phyloP scores from a whole-genome alignment of 352 stramenopile genomes.

The Pythium periplocum region DNA sequence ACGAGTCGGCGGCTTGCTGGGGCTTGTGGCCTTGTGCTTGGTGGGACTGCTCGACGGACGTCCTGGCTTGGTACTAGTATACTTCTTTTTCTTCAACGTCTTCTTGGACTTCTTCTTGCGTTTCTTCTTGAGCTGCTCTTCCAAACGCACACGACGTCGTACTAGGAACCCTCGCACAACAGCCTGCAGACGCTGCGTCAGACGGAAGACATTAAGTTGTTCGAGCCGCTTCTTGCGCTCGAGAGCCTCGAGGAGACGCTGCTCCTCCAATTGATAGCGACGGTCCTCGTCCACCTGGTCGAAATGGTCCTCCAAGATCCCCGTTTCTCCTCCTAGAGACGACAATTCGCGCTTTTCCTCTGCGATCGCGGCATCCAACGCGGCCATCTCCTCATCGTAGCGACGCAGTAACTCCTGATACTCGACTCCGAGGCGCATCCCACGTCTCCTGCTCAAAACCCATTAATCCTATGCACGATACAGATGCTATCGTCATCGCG shows the following conservation, averaged over 20 bases:
- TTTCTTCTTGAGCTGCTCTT: slow-evolving; percentile 21
- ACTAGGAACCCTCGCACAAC: slow-evolving; percentile 54
- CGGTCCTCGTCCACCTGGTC: slow-evolving; percentile 50
- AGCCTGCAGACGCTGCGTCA: slow-evolving; percentile 53
- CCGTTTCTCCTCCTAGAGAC: slow-evolving; percentile 25
- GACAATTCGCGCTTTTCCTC: slow-evolving; percentile 23
- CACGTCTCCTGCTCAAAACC: slow-evolving; percentile 24
- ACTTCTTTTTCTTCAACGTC: slow-evolving; percentile 28
- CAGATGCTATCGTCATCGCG: neutral
- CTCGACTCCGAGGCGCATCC: slow-evolving; percentile 29
- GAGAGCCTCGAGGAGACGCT: slow-evolving; percentile 24
- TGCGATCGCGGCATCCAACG: slow-evolving; percentile 38
- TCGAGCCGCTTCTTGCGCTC: slow-evolving; percentile 25
- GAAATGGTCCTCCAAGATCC: slow-evolving; percentile 35
- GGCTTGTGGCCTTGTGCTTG: slow-evolving; percentile 8
- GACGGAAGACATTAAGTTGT: slow-evolving; percentile 43
- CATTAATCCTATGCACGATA: slow-evolving; percentile 1
- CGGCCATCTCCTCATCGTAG: slow-evolving; percentile 48
- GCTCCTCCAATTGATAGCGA: slow-evolving; percentile 42
- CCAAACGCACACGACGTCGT: slow-evolving; percentile 28
- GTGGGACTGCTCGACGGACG: slow-evolving; percentile 2
- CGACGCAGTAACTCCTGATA: slow-evolving; percentile 34
- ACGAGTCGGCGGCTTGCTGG: neutral
- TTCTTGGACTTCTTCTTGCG: slow-evolving; percentile 17
- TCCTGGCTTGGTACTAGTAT: slow-evolving; percentile 6